Base-by-base conservation (phyloP, 2,329 filamentous ascomycete genomes). In the Cladosporium sp. region DNA sequence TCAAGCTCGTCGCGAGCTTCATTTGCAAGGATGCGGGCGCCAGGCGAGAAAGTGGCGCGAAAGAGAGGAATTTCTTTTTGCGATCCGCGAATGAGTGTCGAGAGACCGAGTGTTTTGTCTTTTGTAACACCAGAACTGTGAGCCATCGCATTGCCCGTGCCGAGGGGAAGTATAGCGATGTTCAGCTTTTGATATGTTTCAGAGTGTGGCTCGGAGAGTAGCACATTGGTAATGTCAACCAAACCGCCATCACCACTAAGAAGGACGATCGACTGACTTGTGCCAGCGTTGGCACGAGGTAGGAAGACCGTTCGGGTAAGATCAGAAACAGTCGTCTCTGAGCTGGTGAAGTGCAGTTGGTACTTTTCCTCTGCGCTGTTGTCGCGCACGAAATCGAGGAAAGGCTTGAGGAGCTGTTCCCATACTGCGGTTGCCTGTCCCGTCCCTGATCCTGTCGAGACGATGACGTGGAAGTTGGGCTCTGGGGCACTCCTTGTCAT, bases 201-300 rank as follows among this genome's bases (percentile, higher is more conserved):
- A 14, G 49, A 15, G 36, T 37, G 62, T 7, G 67, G 58, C 59
- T 63, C 71, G 49, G 67, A 63, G 3, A 77, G 67, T 0, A 88
- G 78, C 2, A 82, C 83, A 69, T 97, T 95, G 60, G 96, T 78
- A 1, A 94, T 78, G 66, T 97, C 93, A 17, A 92, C 82, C 2
- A 96, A 74, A 5, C 92, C 93, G 14, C 93, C 93, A 72, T 97
- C 93, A 6, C 93, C 93, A 51, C 89, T 93, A 5, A 97, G 80
- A 12, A 97, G 81, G 30, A 97, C 75, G 25, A 97, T 80, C 0
- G 86, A 86, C 68, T 87, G 83, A 12, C 70, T 65, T 5, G 74
- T 63, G 1, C 78, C 78, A 54, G 73, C 57, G 59, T 78, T 78
- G 14, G 84, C 84, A 38, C 70, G 69, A 1, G 77, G 74, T 12